phyloP scores from a whole-genome alignment of 2,329 filamentous ascomycete species.

The Seiridium cupressi region DNA sequence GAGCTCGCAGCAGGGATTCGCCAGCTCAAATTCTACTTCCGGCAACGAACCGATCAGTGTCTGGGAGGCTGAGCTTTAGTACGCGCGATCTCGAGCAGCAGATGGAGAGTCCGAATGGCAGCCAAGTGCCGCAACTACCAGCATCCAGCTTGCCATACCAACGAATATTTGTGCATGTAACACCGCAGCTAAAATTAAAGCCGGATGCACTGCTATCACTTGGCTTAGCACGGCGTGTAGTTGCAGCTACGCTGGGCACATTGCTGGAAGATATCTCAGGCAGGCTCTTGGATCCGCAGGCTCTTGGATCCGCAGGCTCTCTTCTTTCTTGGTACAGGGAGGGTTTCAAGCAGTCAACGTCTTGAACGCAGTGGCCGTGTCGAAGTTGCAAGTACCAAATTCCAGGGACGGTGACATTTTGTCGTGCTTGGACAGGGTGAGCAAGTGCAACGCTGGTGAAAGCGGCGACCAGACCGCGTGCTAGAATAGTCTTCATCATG shows the following conservation, averaged over 20 bases:
- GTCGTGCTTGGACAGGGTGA: not conserved
- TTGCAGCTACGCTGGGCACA: not conserved
- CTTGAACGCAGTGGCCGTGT: not conserved
- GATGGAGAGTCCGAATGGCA: no score
- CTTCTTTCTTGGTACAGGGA: not conserved
- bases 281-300: not conserved
- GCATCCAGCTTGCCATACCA: no score
- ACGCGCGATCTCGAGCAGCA: no score
- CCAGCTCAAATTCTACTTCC: no score
- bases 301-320: not conserved
- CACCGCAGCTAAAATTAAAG: no score
- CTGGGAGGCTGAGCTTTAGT: no score
- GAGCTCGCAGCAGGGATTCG: no score
- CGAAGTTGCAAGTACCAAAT: not conserved
- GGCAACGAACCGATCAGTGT: no score
- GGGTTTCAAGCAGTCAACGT: not conserved
- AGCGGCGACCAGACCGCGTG: not conserved
- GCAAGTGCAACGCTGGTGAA: not conserved
- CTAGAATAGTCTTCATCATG: not conserved
- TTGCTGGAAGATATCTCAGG: not conserved
- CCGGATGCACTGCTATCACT: not conserved
- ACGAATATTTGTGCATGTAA: no score
- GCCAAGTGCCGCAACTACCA: no score
- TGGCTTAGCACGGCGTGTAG: not conserved
- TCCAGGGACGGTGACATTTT: not conserved